These are phyloP conservation scores for Oryza brachyantha DNA, from an alignment of 176 grass and related monocot species.

Conservation along the genomic window DNA sequence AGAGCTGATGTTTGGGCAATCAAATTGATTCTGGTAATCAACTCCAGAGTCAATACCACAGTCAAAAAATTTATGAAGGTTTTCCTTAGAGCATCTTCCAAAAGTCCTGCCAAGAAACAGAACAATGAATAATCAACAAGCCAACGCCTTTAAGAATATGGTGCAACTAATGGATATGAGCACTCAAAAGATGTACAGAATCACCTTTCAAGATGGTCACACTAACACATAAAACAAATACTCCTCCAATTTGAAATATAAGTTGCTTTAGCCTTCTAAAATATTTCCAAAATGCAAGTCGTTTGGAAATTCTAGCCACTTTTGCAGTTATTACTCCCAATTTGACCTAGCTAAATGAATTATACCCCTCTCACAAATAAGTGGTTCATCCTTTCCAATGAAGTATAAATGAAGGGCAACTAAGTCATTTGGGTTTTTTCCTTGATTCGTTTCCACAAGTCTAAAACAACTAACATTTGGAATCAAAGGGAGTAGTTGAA, in stretches of 20 bases:
- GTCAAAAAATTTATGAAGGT: conserved; percentile 33
- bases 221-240: neutral
- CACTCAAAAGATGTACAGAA: neutral
- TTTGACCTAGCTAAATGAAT: neutral
- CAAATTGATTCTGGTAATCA: conserved; percentile 29
- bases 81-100: conserved; percentile 21
- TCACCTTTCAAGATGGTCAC: conserved; percentile 4
- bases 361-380: neutral
- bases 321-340: neutral
- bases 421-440: neutral
- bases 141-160: conserved; percentile 14
- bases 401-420: neutral
- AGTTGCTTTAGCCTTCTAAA: neutral
- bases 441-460: neutral
- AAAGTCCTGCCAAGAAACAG: conserved; percentile 45
- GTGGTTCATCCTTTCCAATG: neutral
- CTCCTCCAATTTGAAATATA: neutral
- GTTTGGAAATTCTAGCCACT: neutral
- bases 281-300: neutral
- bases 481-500: neutral
- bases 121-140: conserved; percentile 12
- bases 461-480: neutral
- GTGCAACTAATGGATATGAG: neutral
- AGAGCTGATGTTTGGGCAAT: conserved; percentile 39
- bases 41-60: conserved; percentile 38